phyloP scores from a whole-genome alignment of 306 rosid genomes.

The Benincasa hispida region DNA sequence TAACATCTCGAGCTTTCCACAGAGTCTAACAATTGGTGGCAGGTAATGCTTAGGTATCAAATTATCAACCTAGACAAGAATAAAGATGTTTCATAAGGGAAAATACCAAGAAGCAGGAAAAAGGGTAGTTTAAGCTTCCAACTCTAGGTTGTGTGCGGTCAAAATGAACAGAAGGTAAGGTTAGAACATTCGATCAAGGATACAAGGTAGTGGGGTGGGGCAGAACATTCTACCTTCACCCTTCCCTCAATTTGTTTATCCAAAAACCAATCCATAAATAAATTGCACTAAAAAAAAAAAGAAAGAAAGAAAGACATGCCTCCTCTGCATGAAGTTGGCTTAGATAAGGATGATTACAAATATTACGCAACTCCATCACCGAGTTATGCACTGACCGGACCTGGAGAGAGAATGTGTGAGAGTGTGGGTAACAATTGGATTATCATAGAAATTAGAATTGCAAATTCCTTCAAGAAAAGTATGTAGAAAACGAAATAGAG shows the following conservation, averaged over 20 bases:
- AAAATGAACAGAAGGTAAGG: not conserved
- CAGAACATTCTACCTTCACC: slow-evolving; percentile 5
- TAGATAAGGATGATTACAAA: slow-evolving; percentile 97
- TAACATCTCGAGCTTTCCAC: slow-evolving; percentile 99
- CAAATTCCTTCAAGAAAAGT: not conserved
- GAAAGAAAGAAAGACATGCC: slow-evolving; percentile 38
- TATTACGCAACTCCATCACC: slow-evolving; percentile 98
- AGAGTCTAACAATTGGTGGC: slow-evolving; percentile 77
- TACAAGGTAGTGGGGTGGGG: not conserved
- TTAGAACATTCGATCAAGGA: not conserved
- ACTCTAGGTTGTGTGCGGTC: not conserved
- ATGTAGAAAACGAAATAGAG: slow-evolving; percentile 7
- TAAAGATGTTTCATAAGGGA: slow-evolving; percentile 3
- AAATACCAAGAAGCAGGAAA: not conserved
- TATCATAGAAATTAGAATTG: not conserved
- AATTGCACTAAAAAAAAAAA: slow-evolving; percentile 7
- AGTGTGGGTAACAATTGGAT: not conserved
- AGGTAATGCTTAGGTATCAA: slow-evolving; percentile 86
- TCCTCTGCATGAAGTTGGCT: slow-evolving; percentile 97
- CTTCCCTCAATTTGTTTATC: slow-evolving; percentile 7
- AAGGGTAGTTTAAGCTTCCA: slow-evolving; percentile 6
- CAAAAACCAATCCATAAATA: not conserved
- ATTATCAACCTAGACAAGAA: slow-evolving; percentile 57
- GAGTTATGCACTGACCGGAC: slow-evolving; percentile 93
- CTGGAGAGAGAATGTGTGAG: slow-evolving; percentile 28